These are phyloP conservation scores for Lasiodiplodia gonubiensis DNA, from an alignment of 2,329 filamentous ascomycete species.

Conservation along the genomic window DNA sequence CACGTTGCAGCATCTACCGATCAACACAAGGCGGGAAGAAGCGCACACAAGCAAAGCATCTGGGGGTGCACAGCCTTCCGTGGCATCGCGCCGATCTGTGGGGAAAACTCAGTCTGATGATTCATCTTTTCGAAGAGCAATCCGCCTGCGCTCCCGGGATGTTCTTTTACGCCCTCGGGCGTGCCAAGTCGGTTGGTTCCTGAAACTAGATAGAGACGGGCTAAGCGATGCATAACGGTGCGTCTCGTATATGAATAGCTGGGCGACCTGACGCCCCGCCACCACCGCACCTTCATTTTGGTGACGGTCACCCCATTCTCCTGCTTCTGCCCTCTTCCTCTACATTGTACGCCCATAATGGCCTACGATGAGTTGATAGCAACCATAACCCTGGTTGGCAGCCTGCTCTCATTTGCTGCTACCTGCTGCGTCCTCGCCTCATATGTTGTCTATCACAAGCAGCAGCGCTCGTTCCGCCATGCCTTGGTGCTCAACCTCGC, in stretches of 20 bases:
- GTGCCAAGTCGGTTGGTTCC: conserved; percentile 10
- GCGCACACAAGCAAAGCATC: neutral
- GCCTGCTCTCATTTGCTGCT: conserved; percentile 34
- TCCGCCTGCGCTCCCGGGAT: neutral
- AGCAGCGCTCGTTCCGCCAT: conserved; percentile 36
- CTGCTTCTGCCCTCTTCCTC: neutral
- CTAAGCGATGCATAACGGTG: conserved; percentile 15
- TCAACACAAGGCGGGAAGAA: neutral
- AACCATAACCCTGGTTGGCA: conserved; percentile 35
- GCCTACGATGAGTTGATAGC: conserved; percentile 14
- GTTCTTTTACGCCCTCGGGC: neutral
- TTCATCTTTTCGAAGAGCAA: neutral
- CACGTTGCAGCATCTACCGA: neutral
- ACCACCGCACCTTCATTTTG: neutral
- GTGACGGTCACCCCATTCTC: neutral
- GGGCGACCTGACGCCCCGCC: neutral
- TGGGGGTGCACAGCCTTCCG: conserved; percentile 5
- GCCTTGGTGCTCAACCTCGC: conserved; percentile 36
- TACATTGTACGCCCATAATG: neutral
- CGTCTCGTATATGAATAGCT: conserved; percentile 10
- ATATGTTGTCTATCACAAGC: conserved; percentile 32
- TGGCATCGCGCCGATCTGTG: neutral
- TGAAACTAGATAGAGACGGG: conserved; percentile 10
- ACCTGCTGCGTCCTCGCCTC: conserved; percentile 33
- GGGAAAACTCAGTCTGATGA: neutral